These are phyloP conservation scores for Euphorbia schlechtendalii DNA, from an alignment of 441 rosid species.

Conservation along the genomic window DNA sequence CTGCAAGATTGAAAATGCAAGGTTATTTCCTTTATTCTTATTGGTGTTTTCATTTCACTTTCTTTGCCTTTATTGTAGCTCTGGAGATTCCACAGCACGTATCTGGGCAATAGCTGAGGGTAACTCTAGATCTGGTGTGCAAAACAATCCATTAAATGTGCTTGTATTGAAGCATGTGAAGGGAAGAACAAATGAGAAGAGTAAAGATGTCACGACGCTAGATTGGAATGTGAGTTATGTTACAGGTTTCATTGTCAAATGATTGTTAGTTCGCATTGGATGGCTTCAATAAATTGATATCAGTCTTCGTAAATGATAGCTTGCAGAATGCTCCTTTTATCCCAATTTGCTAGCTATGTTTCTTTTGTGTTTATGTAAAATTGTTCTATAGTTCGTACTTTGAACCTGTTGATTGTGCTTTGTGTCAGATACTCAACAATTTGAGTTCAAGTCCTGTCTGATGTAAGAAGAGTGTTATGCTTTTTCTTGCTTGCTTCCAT, in stretches of 20 bases:
- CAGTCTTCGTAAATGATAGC: neutral
- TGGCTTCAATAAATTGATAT: neutral
- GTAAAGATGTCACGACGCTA: slow-evolving; percentile 95
- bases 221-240: slow-evolving; percentile 92
- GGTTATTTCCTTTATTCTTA: neutral
- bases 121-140: slow-evolving; percentile 40
- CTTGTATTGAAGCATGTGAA: slow-evolving; percentile 84
- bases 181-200: slow-evolving; percentile 93
- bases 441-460: slow-evolving; percentile 1
- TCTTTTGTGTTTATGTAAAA: neutral
- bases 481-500: neutral
- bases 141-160: slow-evolving; percentile 46
- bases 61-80: slow-evolving; percentile 32
- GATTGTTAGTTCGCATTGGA: neutral
- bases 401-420: neutral
- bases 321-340: neutral
- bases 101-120: slow-evolving; percentile 82
- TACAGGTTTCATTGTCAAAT: slow-evolving; percentile 13
- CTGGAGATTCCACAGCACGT: slow-evolving; percentile 98
- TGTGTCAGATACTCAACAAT: neutral
- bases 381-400: neutral
- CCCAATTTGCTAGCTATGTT: slow-evolving; percentile 1
- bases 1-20: neutral
- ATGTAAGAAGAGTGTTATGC: slow-evolving; percentile 1
- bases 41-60: slow-evolving; percentile 3